Conservation (phyloP, 768 basidiomycete species). For the Leccinellum albellum region DNA sequence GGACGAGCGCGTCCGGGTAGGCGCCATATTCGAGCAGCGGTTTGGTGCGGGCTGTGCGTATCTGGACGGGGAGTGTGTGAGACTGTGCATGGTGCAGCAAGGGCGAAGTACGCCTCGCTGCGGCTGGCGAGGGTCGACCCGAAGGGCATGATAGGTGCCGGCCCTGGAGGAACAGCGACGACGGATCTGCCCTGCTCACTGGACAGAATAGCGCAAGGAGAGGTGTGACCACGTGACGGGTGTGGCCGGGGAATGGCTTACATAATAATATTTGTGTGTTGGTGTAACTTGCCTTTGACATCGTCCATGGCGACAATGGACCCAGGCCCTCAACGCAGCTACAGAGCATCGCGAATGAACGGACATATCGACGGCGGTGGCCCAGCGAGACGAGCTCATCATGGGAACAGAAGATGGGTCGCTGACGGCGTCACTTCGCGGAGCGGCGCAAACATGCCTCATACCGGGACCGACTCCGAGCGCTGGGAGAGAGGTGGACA, state of each 20-base stretch:
- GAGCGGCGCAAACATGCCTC: slow-evolving; percentile 33
- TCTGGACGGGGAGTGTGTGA: no score
- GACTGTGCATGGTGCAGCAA: no score
- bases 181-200: no score
- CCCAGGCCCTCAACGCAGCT: slow-evolving; percentile 14
- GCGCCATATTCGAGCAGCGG: not conserved
- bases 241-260: not conserved
- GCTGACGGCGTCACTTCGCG: slow-evolving; percentile 37
- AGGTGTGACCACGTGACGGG: no score
- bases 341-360: slow-evolving; percentile 21
- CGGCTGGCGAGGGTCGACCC: no score
- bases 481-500: slow-evolving; percentile 63
- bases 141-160: no score
- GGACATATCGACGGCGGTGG: slow-evolving; percentile 19
- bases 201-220: no score
- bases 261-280: not conserved
- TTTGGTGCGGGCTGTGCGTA: no score
- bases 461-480: slow-evolving; percentile 42
- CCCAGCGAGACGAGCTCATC: slow-evolving; percentile 29
- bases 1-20: no score
- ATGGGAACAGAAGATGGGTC: slow-evolving; percentile 62
- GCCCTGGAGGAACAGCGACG: no score
- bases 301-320: slow-evolving; percentile 26
- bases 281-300: slow-evolving; percentile 3
- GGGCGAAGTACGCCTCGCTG: no score